Base-by-base conservation (phyloP, 306 rosid species). In the Arachis hypogaea region DNA sequence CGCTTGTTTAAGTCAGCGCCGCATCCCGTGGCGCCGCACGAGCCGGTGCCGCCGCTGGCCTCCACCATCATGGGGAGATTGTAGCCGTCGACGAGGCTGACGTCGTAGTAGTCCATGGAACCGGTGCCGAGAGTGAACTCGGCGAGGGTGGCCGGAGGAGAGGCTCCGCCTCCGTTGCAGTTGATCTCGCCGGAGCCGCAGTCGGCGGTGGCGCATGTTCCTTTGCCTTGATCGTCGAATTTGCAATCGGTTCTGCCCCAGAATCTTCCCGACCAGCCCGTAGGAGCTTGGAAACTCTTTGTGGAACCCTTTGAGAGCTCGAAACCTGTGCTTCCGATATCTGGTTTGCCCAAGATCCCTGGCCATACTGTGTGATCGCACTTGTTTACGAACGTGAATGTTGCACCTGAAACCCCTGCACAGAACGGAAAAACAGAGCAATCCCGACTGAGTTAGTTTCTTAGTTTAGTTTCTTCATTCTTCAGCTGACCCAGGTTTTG, bases 241-340 rank as follows among this genome's bases (percentile, higher is more conserved):
- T 63, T 56, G 76, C 97, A 92, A 61, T 82, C 81, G 41, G 97
- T 89, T 58, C 97, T 74, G 2, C 87, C 97, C 99, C 99, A 94
- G 82, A 94, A 92, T 3, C 97, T 82, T 6, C 99, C 97, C 9
- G 99, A 94, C 99, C 99, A 94, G 2, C 93, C 95, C 0, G 93
- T 68, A 2, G 96, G 89, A 4, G 95, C 96, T n/a, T 85, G 92
- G 77, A 89, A 87, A 56, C 76, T 64, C 41, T 67, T 86, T 9
- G 96, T 82, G 45, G 11, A 46, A 12, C 86, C 88, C n/a, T 81
- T 76, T 2, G 76, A 0, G 7, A 94, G 89, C 65, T 87, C 85
- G 56, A 94, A 94, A 10, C 99, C 97, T 0, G 99, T 92, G 75
- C 83, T 82, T 62, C 86, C 97, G 5, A 94, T 63, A 59, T 81